These are phyloP conservation scores for Polygonum aviculare DNA, from an alignment of 148 eudicot species.

Conservation along the genomic window DNA sequence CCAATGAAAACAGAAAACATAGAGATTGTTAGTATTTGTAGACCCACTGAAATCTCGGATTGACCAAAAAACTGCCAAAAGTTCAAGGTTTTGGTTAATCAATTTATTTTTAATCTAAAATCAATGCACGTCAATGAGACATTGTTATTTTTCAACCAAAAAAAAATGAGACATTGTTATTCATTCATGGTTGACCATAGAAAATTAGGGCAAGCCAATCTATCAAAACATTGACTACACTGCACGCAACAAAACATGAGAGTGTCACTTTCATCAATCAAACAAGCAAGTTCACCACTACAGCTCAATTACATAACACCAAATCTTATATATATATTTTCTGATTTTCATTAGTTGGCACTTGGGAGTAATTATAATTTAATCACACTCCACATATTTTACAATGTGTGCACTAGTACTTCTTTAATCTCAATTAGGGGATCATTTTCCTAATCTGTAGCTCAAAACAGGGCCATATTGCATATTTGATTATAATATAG, in stretches of 20 bases:
- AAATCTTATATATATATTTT: background rate
- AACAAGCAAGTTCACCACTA: background rate
- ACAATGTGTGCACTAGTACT: background rate
- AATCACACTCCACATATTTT: background rate
- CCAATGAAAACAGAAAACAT: background rate
- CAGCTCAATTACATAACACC: background rate
- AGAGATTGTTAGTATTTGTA: no score
- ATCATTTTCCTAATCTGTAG: background rate
- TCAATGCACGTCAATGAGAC: background rate
- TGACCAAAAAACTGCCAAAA: background rate
- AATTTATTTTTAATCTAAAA: background rate
- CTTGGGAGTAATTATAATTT: background rate
- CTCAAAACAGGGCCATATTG: background rate
- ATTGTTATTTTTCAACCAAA: no score
- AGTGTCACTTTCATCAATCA: constrained; percentile 6
- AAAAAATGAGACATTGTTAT: background rate
- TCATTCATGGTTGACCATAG: background rate
- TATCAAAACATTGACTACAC: background rate
- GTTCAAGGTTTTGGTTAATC: background rate
- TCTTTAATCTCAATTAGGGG: background rate
- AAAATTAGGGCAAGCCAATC: background rate
- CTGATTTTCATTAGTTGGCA: background rate
- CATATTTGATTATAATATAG: background rate
- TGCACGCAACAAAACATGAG: background rate
- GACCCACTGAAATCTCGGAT: no score